Conservation (phyloP, 1,284 basidiomycete species). For the Trichosporon ovoides region DNA sequence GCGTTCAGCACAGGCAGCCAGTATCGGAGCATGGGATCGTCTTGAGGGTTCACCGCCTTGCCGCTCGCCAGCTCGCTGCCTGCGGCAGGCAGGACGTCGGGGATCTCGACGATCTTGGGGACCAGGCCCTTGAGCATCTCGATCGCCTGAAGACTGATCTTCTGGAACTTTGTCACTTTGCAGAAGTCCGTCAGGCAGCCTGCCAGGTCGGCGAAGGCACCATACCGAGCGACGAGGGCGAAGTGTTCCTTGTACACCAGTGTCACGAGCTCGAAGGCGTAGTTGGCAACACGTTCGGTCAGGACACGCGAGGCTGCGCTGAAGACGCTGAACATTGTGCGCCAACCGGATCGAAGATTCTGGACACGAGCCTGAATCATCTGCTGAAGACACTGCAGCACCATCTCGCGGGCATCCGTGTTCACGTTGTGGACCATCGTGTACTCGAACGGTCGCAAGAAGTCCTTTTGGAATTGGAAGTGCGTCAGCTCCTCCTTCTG, state of each 20-base stretch:
- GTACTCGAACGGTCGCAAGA: constrained; percentile 95
- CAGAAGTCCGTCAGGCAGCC: constrained; percentile 99
- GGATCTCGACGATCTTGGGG: constrained; percentile 79
- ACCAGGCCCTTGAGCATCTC: constrained; percentile 91
- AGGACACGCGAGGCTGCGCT: constrained; percentile 91
- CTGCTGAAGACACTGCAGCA: constrained; percentile 95
- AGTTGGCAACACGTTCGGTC: constrained; percentile 88
- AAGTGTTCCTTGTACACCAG: constrained; percentile 89
- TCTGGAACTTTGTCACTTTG: constrained; percentile 98
- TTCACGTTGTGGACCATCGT: constrained; percentile 96
- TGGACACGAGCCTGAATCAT: constrained; percentile 95
- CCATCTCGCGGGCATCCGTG: constrained; percentile 95
- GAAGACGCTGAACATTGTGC: constrained; percentile 98
- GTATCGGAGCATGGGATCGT: constrained; percentile 85
- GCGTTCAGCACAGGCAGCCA: constrained; percentile 97
- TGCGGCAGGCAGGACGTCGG: constrained; percentile 53
- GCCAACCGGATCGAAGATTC: constrained; percentile 97
- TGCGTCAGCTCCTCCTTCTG: constrained; percentile 98
- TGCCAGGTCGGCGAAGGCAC: constrained; percentile 91
- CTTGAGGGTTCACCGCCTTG: constrained; percentile 42
- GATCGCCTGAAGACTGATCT: constrained; percentile 92
- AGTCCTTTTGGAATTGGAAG: constrained; percentile 99
- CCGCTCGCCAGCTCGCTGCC: constrained; percentile 6
- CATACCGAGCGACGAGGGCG: constrained; percentile 79
- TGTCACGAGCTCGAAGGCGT: constrained; percentile 95